Conservation (phyloP, 768 basidiomycete genomes). For the Macrolepiota albuminosa region DNA sequence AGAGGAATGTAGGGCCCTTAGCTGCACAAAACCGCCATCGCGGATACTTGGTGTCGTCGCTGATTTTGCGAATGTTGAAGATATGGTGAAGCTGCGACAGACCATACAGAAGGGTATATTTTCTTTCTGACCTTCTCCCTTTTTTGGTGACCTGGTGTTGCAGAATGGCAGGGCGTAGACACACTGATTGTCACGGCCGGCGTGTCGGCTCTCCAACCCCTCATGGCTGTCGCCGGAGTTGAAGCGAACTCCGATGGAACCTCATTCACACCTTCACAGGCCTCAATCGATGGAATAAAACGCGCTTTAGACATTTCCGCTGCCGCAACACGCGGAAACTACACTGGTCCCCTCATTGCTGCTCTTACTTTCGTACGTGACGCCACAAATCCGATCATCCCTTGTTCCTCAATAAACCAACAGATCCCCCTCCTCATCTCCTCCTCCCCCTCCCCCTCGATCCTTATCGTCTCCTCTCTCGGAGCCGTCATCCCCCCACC, state of each 20-base stretch:
- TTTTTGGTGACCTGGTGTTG: neutral
- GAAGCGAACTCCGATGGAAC: conserved; percentile 27
- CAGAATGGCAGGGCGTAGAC: conserved; percentile 82
- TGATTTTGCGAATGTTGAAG: conserved; percentile 62
- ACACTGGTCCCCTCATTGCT: conserved; percentile 61
- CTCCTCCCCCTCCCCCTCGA: conserved; percentile 62
- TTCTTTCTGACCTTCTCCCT: neutral
- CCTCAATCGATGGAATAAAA: conserved; percentile 53
- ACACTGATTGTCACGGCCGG: conserved; percentile 82
- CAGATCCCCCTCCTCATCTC: conserved; percentile 74
- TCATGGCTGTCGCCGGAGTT: conserved; percentile 66
- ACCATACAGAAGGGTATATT: conserved; percentile 49
- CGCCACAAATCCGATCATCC: neutral
- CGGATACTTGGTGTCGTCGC: conserved; percentile 47
- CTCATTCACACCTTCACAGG: conserved; percentile 29
- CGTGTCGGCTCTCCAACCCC: conserved; percentile 73
- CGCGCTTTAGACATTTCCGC: conserved; percentile 50
- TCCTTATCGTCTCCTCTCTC: conserved; percentile 75
- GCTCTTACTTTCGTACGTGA: conserved; percentile 66
- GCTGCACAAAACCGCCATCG: conserved; percentile 10
- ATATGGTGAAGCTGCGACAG: conserved; percentile 58
- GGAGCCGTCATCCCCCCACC: conserved; percentile 83
- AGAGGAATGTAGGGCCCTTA: conserved; percentile 45
- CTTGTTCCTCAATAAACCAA: neutral
- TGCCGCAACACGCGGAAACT: conserved; percentile 61